Conservation (phyloP, 805 yeast species). For the Saturnispora dispora region DNA sequence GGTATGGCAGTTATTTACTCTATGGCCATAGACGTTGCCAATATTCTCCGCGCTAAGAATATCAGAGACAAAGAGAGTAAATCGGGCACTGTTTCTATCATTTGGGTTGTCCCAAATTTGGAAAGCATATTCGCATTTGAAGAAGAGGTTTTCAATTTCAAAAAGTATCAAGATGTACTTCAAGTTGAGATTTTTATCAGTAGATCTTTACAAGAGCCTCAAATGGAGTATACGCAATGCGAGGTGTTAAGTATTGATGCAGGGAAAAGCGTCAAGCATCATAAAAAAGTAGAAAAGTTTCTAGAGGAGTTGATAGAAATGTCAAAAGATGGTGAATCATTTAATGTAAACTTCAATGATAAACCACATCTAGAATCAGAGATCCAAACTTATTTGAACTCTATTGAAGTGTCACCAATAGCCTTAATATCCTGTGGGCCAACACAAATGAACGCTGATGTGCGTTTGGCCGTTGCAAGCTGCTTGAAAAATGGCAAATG, state of each 20-base stretch:
- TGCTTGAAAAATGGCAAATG: conserved; percentile 21
- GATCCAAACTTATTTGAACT: conserved; percentile 15
- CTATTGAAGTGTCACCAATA: conserved; percentile 13
- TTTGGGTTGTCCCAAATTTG: conserved; percentile 26
- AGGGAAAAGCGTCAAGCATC: not conserved
- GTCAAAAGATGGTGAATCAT: conserved; percentile 13
- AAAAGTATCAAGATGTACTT: conserved; percentile 19
- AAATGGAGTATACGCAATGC: conserved; percentile 7
- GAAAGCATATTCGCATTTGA: conserved; percentile 25
- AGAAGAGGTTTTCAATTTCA: conserved; percentile 22
- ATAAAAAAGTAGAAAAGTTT: not conserved
- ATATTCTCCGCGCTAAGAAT: conserved; percentile 23
- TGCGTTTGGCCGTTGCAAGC: conserved; percentile 25
- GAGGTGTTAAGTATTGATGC: not conserved
- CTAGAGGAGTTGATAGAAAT: conserved; percentile 4
- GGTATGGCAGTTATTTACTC: conserved; percentile 52
- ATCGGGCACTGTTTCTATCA: conserved; percentile 17
- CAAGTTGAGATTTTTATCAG: conserved; percentile 25
- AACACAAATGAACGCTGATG: conserved; percentile 25
- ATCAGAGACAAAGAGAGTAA: conserved; percentile 16
- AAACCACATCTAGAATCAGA: conserved; percentile 21
- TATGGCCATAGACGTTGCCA: conserved; percentile 34
- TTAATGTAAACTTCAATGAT: conserved; percentile 18
- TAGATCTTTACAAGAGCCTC: conserved; percentile 16
- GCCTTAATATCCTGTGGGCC: conserved; percentile 34